Evolutionary conservation across 495 filamentous ascomycete species (phyloP), one percentile per base, ranked within the genome.

Genomic region (Penicillium bovifimosum): DNA sequence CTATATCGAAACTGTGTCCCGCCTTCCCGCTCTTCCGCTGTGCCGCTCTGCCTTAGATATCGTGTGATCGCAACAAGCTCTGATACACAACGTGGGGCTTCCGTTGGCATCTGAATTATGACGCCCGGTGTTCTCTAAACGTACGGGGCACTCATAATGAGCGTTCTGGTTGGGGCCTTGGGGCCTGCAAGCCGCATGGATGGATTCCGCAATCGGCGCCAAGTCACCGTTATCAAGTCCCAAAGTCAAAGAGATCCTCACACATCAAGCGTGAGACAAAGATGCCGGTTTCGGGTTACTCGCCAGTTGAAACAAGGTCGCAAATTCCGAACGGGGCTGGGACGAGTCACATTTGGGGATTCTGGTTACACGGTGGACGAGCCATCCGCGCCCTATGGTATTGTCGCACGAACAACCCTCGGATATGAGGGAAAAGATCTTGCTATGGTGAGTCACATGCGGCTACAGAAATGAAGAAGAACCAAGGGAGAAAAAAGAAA

Each of bases 381-480:
- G 20, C 39, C 3, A 42, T 16, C 7, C 2, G 9, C 13, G 11
- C 36, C 39, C 48, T 50, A 34, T 41, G 28, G 34, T 26, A 41
- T 27, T 33, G 41, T 52, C 11, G 31, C 40, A 52, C 50, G 18
- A 45, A 36, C 33, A 24, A 16, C 5, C 50, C 14, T 52, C 41
- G 50, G 50, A 43, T 9, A 44, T 16, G 29, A 42, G 24, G 36
- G 18, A 11, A 20, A 26, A 1, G 14, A 13, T 35, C 6, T 13
- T 43, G 26, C 13, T 16, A 50, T 34, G 38, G 16, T 42, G 48
- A 50, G 48, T 50, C 48, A 50, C 39, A 50, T 34, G 48, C 46
- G 18, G 33, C 33, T 27, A 2, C 13, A 39, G 28, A 1, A 34
- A 34, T 26, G 11, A 27, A 16, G 34, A 33, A 29, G 11, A 27